These are phyloP conservation scores for Suillus subalutaceus DNA, from an alignment of 768 basidiomycete genomes.

Conservation along the genomic window DNA sequence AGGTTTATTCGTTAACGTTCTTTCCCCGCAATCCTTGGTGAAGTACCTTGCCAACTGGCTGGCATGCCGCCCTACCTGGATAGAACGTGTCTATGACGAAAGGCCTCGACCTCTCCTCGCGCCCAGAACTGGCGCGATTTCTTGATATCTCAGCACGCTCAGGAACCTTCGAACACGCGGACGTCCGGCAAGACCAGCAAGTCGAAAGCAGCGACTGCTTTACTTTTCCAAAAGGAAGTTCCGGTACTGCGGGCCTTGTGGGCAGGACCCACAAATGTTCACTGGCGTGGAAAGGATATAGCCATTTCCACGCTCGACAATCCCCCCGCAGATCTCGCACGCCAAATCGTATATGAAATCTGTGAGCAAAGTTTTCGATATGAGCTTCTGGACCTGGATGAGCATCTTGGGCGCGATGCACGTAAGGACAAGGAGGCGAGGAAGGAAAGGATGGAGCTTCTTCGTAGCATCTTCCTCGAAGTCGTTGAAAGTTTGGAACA, in stretches of 20 bases:
- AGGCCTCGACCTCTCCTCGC: not conserved
- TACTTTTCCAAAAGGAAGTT: not conserved
- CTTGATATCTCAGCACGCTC: not conserved
- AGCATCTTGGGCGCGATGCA: not conserved
- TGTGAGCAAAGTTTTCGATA: not conserved
- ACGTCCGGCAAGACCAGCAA: not conserved
- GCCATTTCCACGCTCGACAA: not conserved
- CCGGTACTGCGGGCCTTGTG: not conserved
- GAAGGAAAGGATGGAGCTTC: slow-evolving; percentile 1
- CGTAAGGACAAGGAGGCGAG: not conserved
- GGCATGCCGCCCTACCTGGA: not conserved
- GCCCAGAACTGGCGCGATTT: not conserved
- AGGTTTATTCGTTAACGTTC: not conserved
- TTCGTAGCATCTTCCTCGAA: not conserved
- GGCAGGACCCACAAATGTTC: not conserved
- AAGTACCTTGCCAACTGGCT: not conserved
- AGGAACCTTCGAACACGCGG: not conserved
- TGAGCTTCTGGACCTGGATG: not conserved
- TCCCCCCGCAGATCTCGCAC: not conserved
- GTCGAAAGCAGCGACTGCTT: not conserved
- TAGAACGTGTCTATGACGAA: not conserved
- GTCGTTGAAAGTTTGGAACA: not conserved
- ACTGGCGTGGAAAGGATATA: not conserved
- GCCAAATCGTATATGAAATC: not conserved
- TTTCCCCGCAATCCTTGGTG: not conserved